Conservation (phyloP, 257 asterid genomes). For the Lavandula angustifolia region DNA sequence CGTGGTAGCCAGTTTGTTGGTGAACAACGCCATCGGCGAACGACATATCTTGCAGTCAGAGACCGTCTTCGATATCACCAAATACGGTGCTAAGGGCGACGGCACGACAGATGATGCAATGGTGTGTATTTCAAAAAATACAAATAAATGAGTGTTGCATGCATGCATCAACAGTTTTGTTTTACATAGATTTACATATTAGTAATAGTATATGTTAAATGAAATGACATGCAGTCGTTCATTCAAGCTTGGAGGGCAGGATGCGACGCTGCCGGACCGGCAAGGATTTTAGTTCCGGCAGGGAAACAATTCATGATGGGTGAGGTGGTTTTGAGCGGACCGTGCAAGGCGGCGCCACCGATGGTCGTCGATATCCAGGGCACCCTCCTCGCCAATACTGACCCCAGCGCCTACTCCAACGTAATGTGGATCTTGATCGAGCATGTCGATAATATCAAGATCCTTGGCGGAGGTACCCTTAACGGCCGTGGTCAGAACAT, state of each 20-base stretch:
- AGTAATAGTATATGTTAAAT: too few species aligned
- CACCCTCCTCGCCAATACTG: slow-evolving; percentile 42
- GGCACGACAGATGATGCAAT: slow-evolving; percentile 40
- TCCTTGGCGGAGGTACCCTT: slow-evolving; percentile 66
- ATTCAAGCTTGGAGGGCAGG: slow-evolving; percentile 61
- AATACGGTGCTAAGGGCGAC: slow-evolving; percentile 50
- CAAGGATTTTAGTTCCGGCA: slow-evolving; percentile 45
- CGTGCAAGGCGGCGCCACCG: slow-evolving; percentile 47
- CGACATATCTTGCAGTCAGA: slow-evolving; percentile 22
- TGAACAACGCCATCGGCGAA: slow-evolving; percentile 29
- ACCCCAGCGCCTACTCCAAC: slow-evolving; percentile 43
- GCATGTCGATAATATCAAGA: slow-evolving; percentile 32
- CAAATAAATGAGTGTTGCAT: neutral
- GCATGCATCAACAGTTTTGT: neutral
- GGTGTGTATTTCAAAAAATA: slow-evolving; percentile 27
- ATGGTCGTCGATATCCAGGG: slow-evolving; percentile 57
- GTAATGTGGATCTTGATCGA: slow-evolving; percentile 48
- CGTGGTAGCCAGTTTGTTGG: slow-evolving; percentile 35
- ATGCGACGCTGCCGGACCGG: slow-evolving; percentile 40
- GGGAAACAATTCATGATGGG: slow-evolving; percentile 45
- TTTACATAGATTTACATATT: too few species aligned
- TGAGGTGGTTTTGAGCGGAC: slow-evolving; percentile 56
- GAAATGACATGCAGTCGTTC: slow-evolving; percentile 36
- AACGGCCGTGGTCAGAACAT: slow-evolving; percentile 47
- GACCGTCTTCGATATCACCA: slow-evolving; percentile 52